Conservation (phyloP, 116 monocot species). For the Posidonia oceanica region DNA sequence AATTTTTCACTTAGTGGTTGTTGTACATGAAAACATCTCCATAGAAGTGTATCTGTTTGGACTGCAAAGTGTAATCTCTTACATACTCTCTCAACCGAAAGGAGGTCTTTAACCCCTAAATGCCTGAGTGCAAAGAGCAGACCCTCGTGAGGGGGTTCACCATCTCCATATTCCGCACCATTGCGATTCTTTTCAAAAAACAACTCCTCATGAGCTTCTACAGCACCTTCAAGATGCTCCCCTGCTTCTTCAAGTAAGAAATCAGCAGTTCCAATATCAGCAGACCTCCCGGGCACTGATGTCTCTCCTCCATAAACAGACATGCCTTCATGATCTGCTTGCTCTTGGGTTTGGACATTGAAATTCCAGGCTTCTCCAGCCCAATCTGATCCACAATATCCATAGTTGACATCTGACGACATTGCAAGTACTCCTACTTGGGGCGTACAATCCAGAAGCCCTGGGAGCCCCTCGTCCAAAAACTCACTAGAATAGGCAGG, state of each 20-base stretch:
- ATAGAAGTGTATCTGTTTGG: conserved; percentile 31
- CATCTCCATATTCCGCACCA: conserved; percentile 5
- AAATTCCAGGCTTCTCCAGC: background rate
- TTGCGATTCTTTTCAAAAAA: background rate
- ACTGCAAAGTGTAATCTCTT: conserved; percentile 27
- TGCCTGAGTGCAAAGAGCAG: conserved; percentile 21
- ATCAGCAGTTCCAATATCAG: background rate
- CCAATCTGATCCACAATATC: background rate
- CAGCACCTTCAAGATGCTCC: background rate
- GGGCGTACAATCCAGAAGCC: background rate
- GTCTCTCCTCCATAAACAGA: background rate
- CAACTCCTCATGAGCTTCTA: background rate
- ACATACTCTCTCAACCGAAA: conserved; percentile 48
- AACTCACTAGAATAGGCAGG: background rate
- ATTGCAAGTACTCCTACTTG: background rate
- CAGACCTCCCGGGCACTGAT: background rate
- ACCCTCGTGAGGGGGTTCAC: conserved; percentile 14
- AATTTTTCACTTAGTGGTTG: conserved; percentile 18
- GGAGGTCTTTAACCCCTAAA: conserved; percentile 37
- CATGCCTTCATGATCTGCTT: background rate
- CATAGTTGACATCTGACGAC: background rate
- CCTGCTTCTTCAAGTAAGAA: background rate
- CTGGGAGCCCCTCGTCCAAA: conserved; percentile 3
- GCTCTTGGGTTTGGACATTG: background rate
- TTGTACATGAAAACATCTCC: conserved; percentile 31